Percentiles rank a stretch among this genome's conserved stretches.
phyloP scores from a whole-genome alignment of 228 moss, liverwort and hornwort species.

The Sphagnum magellanicum region DNA sequence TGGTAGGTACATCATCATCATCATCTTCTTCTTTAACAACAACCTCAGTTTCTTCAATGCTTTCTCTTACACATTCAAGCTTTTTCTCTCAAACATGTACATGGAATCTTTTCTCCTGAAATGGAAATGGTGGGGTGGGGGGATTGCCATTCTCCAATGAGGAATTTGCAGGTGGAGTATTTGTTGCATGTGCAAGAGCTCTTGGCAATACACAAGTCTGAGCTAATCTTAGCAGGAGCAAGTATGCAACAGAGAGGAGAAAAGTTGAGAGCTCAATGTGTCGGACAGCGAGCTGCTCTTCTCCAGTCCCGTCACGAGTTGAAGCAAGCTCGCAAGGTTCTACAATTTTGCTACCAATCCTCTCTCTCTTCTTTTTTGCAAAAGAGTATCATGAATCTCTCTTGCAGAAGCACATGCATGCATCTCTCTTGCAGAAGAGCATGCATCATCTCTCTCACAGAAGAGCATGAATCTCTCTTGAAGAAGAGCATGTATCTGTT shows the following conservation, averaged over 20 bases:
- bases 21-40: background rate
- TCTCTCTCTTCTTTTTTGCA: background rate
- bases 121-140: background rate
- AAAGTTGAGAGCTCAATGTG: constrained; percentile 45
- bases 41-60: background rate
- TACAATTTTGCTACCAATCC: background rate
- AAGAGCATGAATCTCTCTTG: no score
- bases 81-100: background rate
- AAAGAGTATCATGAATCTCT: background rate
- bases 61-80: background rate
- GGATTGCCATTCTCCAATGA: background rate
- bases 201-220: constrained; percentile 65
- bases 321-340: constrained; percentile 89
- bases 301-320: constrained; percentile 61
- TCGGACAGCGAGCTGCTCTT: constrained; percentile 47
- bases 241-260: constrained; percentile 48
- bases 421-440: no score
- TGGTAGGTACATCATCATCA: constrained; percentile 38
- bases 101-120: no score
- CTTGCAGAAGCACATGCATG: no score
- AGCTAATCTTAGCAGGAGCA: constrained; percentile 49
- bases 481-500: no score
- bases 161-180: constrained; percentile 71
- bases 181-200: constrained; percentile 84
- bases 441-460: no score